A percentile compares a stretch with the other conserved stretches of the same genome.
phyloP scores from a whole-genome alignment of 2,329 filamentous ascomycete genomes.

The Exophiala spinifera region DNA sequence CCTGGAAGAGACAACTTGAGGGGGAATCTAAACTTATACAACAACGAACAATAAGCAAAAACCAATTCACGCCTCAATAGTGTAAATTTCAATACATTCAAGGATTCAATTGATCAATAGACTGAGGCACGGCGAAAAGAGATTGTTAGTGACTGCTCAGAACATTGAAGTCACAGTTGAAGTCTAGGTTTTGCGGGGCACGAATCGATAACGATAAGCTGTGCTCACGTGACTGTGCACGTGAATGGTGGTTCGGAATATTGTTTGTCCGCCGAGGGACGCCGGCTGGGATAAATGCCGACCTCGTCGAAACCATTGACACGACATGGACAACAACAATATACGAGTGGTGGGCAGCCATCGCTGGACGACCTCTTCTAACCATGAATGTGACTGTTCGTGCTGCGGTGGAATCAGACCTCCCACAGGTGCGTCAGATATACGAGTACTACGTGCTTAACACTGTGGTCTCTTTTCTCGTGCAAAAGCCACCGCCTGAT shows the following conservation, averaged over 20 bases:
- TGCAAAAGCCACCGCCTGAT: conserved; percentile 31
- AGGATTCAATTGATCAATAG: no score
- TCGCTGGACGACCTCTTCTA: background rate
- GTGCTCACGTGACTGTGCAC: no score
- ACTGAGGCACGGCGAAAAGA: no score
- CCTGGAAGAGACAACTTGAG: background rate
- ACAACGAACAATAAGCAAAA: background rate
- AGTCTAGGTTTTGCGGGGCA: background rate
- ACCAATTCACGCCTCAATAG: background rate
- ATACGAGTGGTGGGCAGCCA: background rate
- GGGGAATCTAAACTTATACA: no score
- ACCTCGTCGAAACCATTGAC: no score
- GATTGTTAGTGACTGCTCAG: no score
- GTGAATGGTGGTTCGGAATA: no score
- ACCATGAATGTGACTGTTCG: conserved; percentile 36
- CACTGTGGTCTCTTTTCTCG: conserved; percentile 37
- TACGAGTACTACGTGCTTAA: conserved; percentile 39
- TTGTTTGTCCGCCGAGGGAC: no score
- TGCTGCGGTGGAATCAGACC: conserved; percentile 33
- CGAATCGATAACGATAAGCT: no score
- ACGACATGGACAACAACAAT: background rate
- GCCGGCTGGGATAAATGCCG: no score
- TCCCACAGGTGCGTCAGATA: conserved; percentile 37
- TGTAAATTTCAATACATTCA: no score
- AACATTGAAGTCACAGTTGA: background rate